Evolutionary conservation across 805 yeast genomes (phyloP), one percentile per base, ranked within the genome.

Genomic region (Ogataea minuta): DNA sequence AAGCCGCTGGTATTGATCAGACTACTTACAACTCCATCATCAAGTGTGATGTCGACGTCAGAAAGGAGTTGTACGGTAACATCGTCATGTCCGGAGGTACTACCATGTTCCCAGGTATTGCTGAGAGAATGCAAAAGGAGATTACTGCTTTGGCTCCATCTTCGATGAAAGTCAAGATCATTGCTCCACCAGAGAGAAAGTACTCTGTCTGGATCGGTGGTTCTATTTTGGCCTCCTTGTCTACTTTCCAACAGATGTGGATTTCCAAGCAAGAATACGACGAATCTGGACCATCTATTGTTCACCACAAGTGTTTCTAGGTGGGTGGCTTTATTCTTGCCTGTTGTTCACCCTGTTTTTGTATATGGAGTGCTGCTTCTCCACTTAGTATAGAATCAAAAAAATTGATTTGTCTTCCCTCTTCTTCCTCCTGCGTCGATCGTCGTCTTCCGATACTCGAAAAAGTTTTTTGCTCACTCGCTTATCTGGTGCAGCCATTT

Each of bases 181-280:
- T 85, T 68, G 99, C 99, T 68, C 96, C 98, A 58, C 98, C 98
- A 57, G 99, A 93, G 76, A 84, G 99, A 76, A 93, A 93, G 76
- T 93, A 86, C 85, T 86, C 96, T 63, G 96, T 90, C 76, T 93
- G 99, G 99, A 93, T 93, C 56, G 99, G 99, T 81, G 99, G 99
- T 77, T 93, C 98, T 60, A 93, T 93, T 66, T 83, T 93, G 73
- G 96, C 99, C 56, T 89, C 97, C 46, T 83, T 93, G 70, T 87
- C 96, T 51, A 93, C 99, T 71, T 93, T 93, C 97, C 98, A 93
- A 81, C 98, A 93, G 77, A 91, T 93, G 98, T 93, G 99, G 99
- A 89, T 93, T 86, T 90, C 98, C 68, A 93, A 93, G 83, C 98
- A 93, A 79, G 99, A 93, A 81, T 93, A 93, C 85, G 99, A 93